Base-by-base conservation (phyloP, 306 rosid species). In the Castanea crenata region DNA sequence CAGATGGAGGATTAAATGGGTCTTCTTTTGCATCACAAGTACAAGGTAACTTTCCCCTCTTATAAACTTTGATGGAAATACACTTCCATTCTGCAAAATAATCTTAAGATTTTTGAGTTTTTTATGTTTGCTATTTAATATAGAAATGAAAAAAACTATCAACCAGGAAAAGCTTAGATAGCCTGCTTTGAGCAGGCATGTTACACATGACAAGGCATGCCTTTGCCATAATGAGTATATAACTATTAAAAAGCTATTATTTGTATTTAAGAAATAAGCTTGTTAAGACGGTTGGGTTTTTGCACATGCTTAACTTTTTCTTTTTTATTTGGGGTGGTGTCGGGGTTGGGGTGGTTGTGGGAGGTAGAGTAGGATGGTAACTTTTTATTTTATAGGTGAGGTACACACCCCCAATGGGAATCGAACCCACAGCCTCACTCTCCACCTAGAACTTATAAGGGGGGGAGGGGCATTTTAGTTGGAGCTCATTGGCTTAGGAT, bases 1-100 rank as follows among this genome's bases (percentile, higher is more conserved):
- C 75, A 38, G 93, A 86, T 68, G 94, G 86, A 80, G 94, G 90
- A 81, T 78, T 89, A 69, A 92, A 86, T 85, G 98, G 86, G 55
- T 65, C 97, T 80, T 77, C 94, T 80, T 89, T 84, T 85, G 76
- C 89, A 61, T 73, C 83, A 23, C 96, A 90, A 79, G 87, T 86
- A 63, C 98, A 87, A 88, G 97, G 99, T 95, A 85, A 74, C n/a
- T 46, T 77, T 79, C 70, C 57, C 69, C 54, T 35, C 52, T 35
- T 68, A 18, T 35, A 23, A 68, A 19, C 19, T 18, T 67, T 18
- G 35, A 6, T 18, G 72, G 38, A 13, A 68, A 19, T 35, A 14
- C 16, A 49, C 54, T 49, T 63, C 11, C 20, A 7, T 4, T 35
- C 21, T 68, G 46, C 72, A 10, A 19, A 68, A 68, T 34, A 19